Evolutionary conservation across 768 basidiomycete species (phyloP).

Genomic region (Leccinum fibrillosum): DNA sequence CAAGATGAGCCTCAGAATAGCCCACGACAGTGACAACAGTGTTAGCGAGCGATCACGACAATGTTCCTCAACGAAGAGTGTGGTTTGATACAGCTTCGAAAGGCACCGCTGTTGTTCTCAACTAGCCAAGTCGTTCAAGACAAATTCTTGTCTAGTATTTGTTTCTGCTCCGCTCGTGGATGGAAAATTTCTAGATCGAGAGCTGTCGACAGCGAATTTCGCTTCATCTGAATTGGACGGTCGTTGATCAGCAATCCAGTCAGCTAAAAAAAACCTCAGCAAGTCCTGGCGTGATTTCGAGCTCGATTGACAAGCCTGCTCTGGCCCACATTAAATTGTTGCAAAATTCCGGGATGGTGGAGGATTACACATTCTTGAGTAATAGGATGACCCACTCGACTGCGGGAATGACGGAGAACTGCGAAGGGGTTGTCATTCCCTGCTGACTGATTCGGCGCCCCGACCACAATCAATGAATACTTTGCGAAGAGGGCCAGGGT

Average conservation of each 20-base stretch:
- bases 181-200: background rate
- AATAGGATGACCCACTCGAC: background rate
- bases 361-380: background rate
- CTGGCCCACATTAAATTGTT: background rate
- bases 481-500: background rate
- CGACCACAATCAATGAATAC: background rate
- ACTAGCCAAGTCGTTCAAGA: background rate
- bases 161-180: background rate
- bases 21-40: background rate
- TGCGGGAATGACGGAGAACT: background rate
- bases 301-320: background rate
- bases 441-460: background rate
- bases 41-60: background rate
- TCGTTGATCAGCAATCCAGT: background rate
- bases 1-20: background rate
- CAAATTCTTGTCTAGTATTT: background rate
- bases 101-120: background rate
- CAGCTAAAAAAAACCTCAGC: background rate
- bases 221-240: background rate
- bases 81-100: background rate
- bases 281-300: background rate
- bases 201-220: background rate
- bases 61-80: background rate
- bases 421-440: background rate
- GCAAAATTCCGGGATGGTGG: background rate